Evolutionary conservation across 371 early-diverging fungal genomes (phyloP), one percentile per base, ranked within the genome.

Genomic region (Mucor indicus): DNA sequence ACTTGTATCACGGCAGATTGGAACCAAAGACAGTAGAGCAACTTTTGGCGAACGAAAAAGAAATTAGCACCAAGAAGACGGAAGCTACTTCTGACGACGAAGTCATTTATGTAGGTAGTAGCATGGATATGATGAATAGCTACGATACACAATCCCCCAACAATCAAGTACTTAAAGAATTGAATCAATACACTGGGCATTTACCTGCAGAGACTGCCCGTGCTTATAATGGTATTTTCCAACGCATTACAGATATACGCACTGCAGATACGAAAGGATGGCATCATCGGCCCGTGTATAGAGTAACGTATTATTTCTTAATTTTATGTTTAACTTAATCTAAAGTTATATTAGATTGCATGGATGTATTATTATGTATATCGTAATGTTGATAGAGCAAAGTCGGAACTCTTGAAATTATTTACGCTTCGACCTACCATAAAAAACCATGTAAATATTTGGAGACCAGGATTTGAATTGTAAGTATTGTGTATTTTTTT

Each of bases 391-490:
- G 69, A 79, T n/a, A 50, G 64, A 16, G 87, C 89, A 15, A 83
- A 84, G 43, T 35, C 57, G 0, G 78, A 82, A 40, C 41, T 89
- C 24, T 36, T 77, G n/a, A 66, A 67, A 22, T 43, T 85, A 0
- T 84, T 86, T 48, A 69, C 79, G 4, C 56, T 86, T 21, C 74
- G 74, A 48, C 55, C 68, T 2, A 80, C 66, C 20, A 52, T 64
- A 3, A 81, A 81, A 48, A 65, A 67, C 4, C 70, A 75, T 17
- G 71, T 78, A 10, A 81, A 73, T 43, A 81, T 89, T 24, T 89
- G 87, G 87, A 83, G 80, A 29, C 81, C 85, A 4, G 83, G 57
- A 13, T 89, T 80, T 64, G 89, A 89, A 69, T 61, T 85, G 77
- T 84, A 72, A 50, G 54, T 24, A 23, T 4, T 11, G 1, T 13